Base-by-base conservation (phyloP, 768 basidiomycete genomes). In the Candolleomyces aberdarensis region DNA sequence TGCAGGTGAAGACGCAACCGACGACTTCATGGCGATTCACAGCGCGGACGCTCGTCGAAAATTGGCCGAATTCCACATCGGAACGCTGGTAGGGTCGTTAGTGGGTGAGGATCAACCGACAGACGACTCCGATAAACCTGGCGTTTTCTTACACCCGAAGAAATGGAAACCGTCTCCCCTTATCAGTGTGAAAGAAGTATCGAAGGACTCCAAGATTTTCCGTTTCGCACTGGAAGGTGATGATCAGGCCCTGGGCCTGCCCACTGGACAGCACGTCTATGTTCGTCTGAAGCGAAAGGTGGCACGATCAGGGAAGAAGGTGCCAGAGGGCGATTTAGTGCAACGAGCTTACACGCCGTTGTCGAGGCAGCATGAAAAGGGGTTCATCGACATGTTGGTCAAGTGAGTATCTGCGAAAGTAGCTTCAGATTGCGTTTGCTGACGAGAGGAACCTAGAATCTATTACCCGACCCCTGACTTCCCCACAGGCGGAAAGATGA, bases 11-110 rank as follows among this genome's bases (percentile, higher is more conserved):
- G 86, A 88, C 62, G 81, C 82, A 3, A 82, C 84, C 0, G 86
- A 87, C 14, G 85, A 88, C 61, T 88, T 87, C 69, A 75, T 85
- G 69, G 82, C 84, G 0, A 85, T 87, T 56, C 86, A 86, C 69
- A 83, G 81, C n/a, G 69, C 74, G 9, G 81, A 82, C 59, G 83
- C 80, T 2, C 78, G 75, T 57, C 60, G 59, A 22, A 77, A 80
- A 66, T 72, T 85, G 9, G 76, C 75, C 0, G 75, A 80, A 64
- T 82, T 79, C 74, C 83, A 85, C 64, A 80, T 86, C 62, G 84
- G 83, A 5, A 83, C 82, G 2, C 72, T 85, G 41, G 59, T 61
- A 46, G 64, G 63, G n/a, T 44, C 47, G 19, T 22, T 62, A 39
- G 60, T 22, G 10, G 32, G 20, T 26, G 22, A 40, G 11, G 36